phyloP scores from a whole-genome alignment of 129 eudicot species.

The Flaveria bidentis region DNA sequence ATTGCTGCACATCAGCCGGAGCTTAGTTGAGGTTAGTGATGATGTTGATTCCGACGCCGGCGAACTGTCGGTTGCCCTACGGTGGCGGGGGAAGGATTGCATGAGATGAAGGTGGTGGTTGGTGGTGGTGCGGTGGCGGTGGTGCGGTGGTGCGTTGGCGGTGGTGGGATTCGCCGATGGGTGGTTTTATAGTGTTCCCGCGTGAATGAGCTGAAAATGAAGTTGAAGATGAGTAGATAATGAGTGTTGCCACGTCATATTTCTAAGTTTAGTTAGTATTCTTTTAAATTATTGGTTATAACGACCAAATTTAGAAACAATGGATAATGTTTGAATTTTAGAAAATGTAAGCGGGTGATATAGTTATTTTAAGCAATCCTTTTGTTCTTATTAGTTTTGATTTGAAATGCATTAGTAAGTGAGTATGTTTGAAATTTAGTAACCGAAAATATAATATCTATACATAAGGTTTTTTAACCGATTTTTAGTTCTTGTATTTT shows the following conservation, averaged over 20 bases:
- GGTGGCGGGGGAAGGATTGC: too few relatives aligned
- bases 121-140: constrained; percentile 39
- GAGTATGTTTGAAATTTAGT: too few relatives aligned
- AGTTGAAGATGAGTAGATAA: neutral
- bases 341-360: neutral
- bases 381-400: too few relatives aligned
- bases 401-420: too few relatives aligned
- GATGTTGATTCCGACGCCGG: too few relatives aligned
- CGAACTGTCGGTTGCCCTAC: too few relatives aligned
- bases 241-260: neutral
- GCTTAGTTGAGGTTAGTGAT: constrained; percentile 15
- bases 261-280: neutral
- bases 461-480: too few relatives aligned
- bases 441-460: too few relatives aligned
- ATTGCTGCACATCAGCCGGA: constrained; percentile 53
- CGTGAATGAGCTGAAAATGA: neutral
- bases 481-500: too few relatives aligned
- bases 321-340: neutral
- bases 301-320: neutral
- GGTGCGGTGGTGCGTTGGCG: neutral
- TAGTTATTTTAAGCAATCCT: neutral
- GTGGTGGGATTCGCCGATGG: neutral
- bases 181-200: neutral
- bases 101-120: too few relatives aligned
- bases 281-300: neutral